Evolutionary conservation across 495 filamentous ascomycete species (phyloP), one percentile per base, ranked within the genome.

Genomic region (Daldinia childiae): DNA sequence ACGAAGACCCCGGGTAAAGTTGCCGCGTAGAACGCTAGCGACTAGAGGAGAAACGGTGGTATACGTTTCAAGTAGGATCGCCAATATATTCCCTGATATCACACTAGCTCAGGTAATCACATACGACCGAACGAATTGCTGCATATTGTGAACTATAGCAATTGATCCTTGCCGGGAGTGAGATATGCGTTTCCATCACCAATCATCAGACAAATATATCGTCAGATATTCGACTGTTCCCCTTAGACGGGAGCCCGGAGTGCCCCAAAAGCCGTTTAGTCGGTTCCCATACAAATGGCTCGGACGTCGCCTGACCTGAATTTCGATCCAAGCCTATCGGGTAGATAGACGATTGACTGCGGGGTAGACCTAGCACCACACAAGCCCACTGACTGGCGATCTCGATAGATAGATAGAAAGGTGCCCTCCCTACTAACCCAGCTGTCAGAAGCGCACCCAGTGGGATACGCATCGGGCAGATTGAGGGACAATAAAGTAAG

Each of bases 141-240:
- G n/a, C 52, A 27, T 61, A 41, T 45, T 43, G 34, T 27, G 62
- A 51, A 69, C 45, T 54, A 69, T 51, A 58, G 54, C 36, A 30
- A 56, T 74, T 64, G 55, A 77, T 66, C 74, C 68, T 48, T 38
- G 64, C 15, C 55, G 62, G 71, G 66, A 34, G 67, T 48, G 51
- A 54, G 29, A 29, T 54, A 7, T 32, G 59, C 41, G 51, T 65
- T 32, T 56, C 52, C 51, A 48, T 65, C 56, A 4, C 62, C 54
- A 55, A n/a, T 50, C 41, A 48, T 64, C 62, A 66, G 54, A 56
- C 52, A 66, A 66, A 75, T 43, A 59, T 65, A 75, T 73, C 62
- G 39, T 58, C 11, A 43, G 30, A 26, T 30, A 61, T 64, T 57
- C 39, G 48, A 62, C 41, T 48, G 62, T 45, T 19, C 54, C 41